Percentiles rank a stretch among this genome's conserved stretches.
Conservation (phyloP, 1,284 basidiomycete genomes). For the Apiotrichum montevideense region DNA sequence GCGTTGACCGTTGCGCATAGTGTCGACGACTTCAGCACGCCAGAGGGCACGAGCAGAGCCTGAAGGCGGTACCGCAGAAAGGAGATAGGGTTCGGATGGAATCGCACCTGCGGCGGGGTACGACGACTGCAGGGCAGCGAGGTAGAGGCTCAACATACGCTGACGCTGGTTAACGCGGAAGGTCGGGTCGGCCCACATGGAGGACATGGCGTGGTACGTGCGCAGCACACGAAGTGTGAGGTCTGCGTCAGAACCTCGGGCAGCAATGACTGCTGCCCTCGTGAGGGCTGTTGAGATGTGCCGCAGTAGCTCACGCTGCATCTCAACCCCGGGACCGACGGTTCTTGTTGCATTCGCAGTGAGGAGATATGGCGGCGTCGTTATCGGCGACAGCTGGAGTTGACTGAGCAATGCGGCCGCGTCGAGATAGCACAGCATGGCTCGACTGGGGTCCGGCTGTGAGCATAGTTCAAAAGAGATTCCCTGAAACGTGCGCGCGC, state of each 20-base stretch:
- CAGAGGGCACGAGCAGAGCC: conserved; percentile 50
- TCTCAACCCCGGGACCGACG: conserved; percentile 22
- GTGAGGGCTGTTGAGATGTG: conserved; percentile 38
- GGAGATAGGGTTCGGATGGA: conserved; percentile 18
- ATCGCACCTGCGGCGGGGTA: conserved; percentile 41
- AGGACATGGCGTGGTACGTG: conserved; percentile 57
- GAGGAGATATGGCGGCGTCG: conserved; percentile 25
- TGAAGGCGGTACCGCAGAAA: conserved; percentile 21
- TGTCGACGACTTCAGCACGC: conserved; percentile 59
- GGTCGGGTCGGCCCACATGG: conserved; percentile 62
- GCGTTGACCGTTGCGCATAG: conserved; percentile 62
- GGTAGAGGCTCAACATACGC: conserved; percentile 60
- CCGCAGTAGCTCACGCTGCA: conserved; percentile 40
- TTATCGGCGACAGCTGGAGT: conserved; percentile 16
- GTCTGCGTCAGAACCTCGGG: conserved; percentile 20
- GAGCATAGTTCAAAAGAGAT: conserved; percentile 26
- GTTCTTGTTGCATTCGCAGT: conserved; percentile 10
- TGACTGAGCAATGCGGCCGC: conserved; percentile 21
- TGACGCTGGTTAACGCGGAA: conserved; percentile 70
- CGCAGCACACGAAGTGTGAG: conserved; percentile 56
- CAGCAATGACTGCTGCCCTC: conserved; percentile 47
- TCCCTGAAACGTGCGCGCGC: conserved; percentile 46
- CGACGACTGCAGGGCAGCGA: conserved; percentile 59
- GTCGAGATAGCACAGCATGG: conserved; percentile 30
- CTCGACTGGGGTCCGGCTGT: conserved; percentile 17